Conservation (phyloP, 1,284 basidiomycete genomes). For the Ustilago loliicola region DNA sequence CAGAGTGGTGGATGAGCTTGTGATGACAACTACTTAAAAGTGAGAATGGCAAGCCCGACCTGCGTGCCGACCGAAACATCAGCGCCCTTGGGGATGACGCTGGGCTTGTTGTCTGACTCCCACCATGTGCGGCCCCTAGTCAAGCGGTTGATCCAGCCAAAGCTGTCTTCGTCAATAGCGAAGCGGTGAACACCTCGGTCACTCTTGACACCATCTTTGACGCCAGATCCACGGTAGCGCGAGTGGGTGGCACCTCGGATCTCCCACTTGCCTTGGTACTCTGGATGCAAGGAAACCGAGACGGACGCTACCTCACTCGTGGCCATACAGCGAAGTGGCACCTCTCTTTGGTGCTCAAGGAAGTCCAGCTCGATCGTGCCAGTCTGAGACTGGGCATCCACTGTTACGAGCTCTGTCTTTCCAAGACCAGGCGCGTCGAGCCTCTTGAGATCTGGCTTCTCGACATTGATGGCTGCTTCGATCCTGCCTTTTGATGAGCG, state of each 20-base stretch:
- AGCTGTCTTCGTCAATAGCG: conserved; percentile 44
- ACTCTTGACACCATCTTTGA: conserved; percentile 24
- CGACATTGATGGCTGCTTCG: conserved; percentile 48
- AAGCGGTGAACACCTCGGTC: conserved; percentile 33
- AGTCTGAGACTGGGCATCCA: conserved; percentile 42
- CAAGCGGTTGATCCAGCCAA: conserved; percentile 49
- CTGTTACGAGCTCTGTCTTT: conserved; percentile 38
- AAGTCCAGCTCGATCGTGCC: conserved; percentile 53
- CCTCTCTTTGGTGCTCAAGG: conserved; percentile 35
- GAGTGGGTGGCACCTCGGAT: conserved; percentile 50
- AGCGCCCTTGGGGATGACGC: conserved; percentile 28
- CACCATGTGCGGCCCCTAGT: conserved; percentile 41
- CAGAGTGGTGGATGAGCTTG: neutral
- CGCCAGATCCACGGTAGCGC: conserved; percentile 35
- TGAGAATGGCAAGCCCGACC: conserved; percentile 44
- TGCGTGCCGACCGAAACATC: conserved; percentile 31
- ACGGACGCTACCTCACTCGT: conserved; percentile 40
- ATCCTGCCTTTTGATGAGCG: conserved; percentile 42
- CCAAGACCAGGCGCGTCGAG: conserved; percentile 41
- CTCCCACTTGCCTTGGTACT: conserved; percentile 53
- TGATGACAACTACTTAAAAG: conserved; percentile 31
- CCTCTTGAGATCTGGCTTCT: conserved; percentile 38
- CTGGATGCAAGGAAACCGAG: conserved; percentile 35
- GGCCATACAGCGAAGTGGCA: conserved; percentile 48
- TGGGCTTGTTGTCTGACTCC: conserved; percentile 18